phyloP scores from a whole-genome alignment of 2,329 filamentous ascomycete species.

The Periglandula ipomoeae region DNA sequence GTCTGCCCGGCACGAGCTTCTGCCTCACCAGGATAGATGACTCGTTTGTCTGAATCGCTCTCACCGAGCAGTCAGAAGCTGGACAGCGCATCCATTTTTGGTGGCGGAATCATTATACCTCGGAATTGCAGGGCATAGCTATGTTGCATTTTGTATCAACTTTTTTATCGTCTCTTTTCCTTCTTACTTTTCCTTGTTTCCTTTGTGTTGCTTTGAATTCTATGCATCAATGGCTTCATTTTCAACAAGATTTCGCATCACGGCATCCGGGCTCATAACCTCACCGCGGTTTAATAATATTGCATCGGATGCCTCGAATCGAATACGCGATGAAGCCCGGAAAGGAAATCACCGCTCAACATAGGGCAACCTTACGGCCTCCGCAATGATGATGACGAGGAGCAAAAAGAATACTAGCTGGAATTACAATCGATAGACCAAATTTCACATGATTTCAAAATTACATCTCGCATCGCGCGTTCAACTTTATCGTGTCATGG shows the following conservation, averaged over 20 bases:
- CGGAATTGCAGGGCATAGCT: conserved; percentile 6
- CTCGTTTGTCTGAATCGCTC: background rate
- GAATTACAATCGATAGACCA: background rate
- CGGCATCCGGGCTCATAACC: background rate
- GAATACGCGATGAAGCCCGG: background rate
- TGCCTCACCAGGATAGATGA: background rate
- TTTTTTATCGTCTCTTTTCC: background rate
- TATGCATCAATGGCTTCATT: background rate
- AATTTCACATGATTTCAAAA: background rate
- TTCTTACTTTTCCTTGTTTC: background rate
- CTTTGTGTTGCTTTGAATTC: background rate
- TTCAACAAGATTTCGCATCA: background rate
- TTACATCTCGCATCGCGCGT: background rate
- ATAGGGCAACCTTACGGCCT: background rate
- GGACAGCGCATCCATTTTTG: background rate
- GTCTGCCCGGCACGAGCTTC: background rate
- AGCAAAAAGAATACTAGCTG: background rate
- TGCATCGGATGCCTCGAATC: background rate
- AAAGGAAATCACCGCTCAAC: background rate
- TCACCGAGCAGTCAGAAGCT: background rate
- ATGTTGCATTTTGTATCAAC: conserved; percentile 1
- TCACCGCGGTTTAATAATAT: background rate
- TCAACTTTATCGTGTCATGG: background rate
- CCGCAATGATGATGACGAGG: background rate
- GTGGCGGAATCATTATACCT: conserved; percentile 4